Evolutionary conservation across 78 protist genomes (phyloP).

Genomic region (Dictyostelium firmibasis): DNA sequence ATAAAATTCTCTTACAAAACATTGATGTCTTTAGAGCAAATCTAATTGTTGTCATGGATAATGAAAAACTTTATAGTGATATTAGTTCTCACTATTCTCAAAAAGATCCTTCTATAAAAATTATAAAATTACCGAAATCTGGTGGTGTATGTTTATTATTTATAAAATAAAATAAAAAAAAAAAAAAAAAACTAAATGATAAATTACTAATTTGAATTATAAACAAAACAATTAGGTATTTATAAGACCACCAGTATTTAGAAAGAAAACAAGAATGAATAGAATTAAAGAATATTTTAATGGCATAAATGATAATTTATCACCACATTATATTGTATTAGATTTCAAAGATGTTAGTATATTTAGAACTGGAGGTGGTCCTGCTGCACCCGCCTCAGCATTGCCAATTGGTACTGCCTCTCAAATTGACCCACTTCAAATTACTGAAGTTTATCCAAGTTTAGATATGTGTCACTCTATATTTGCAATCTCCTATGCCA

Average conservation of each 20-base stretch:
- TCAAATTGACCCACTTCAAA: conserved; percentile 19
- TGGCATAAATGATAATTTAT: conserved; percentile 61
- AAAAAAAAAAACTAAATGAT: background rate
- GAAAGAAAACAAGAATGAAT: conserved; percentile 59
- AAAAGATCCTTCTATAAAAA: background rate
- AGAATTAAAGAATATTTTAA: conserved; percentile 78
- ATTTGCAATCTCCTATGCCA: conserved; percentile 67
- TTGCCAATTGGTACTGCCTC: conserved; percentile 41
- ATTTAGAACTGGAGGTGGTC: conserved; percentile 78
- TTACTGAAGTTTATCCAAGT: conserved; percentile 38
- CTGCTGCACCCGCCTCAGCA: conserved; percentile 34
- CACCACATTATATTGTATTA: conserved; percentile 49
- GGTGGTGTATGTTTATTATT: conserved; percentile 68
- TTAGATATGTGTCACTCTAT: conserved; percentile 58
- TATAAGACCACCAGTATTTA: conserved; percentile 30
- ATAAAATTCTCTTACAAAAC: conserved; percentile 36
- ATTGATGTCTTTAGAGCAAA: conserved; percentile 20
- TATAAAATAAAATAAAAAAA: background rate
- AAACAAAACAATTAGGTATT: conserved; percentile 3
- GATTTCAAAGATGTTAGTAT: conserved; percentile 66
- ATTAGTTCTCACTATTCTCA: background rate
- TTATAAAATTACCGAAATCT: conserved; percentile 67
- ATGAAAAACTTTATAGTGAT: conserved; percentile 81
- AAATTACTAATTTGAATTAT: background rate
- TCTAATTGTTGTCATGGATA: conserved; percentile 62